These are phyloP conservation scores for Hyaloperonospora brassicae DNA, from an alignment of 352 stramenopile genomes.

Conservation along the genomic window DNA sequence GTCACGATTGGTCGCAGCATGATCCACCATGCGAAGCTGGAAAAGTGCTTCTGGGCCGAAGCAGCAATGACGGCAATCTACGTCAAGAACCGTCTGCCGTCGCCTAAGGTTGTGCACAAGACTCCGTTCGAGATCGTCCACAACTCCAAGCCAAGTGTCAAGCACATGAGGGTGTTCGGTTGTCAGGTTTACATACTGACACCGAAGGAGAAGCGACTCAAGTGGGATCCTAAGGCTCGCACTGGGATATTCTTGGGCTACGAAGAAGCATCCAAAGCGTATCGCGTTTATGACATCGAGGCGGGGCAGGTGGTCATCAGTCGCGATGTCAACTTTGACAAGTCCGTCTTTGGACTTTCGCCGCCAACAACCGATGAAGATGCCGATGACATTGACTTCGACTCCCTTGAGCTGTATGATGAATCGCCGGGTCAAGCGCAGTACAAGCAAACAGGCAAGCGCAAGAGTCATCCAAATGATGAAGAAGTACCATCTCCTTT, in stretches of 20 bases:
- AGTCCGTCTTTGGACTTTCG: not conserved
- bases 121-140: not conserved
- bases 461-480: not conserved
- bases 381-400: not conserved
- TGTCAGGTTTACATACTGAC: not conserved
- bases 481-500: too few species aligned
- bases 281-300: too few species aligned
- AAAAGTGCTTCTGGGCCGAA: not conserved
- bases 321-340: not conserved
- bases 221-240: too few species aligned
- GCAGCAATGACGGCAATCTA: conserved; percentile 1
- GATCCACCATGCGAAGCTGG: not conserved
- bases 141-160: not conserved
- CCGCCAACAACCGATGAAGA: not conserved
- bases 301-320: not conserved
- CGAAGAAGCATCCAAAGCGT: too few species aligned
- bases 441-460: not conserved
- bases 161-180: not conserved
- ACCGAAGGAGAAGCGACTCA: not conserved
- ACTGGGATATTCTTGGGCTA: too few species aligned
- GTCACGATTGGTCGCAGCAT: not conserved
- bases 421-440: not conserved
- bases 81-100: conserved; percentile 1
- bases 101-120: not conserved
- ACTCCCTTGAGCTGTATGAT: not conserved